Percentiles rank a stretch among this genome's conserved stretches.
phyloP scores from a whole-genome alignment of 2,329 filamentous ascomycete genomes.

The Cladosporium sp. region DNA sequence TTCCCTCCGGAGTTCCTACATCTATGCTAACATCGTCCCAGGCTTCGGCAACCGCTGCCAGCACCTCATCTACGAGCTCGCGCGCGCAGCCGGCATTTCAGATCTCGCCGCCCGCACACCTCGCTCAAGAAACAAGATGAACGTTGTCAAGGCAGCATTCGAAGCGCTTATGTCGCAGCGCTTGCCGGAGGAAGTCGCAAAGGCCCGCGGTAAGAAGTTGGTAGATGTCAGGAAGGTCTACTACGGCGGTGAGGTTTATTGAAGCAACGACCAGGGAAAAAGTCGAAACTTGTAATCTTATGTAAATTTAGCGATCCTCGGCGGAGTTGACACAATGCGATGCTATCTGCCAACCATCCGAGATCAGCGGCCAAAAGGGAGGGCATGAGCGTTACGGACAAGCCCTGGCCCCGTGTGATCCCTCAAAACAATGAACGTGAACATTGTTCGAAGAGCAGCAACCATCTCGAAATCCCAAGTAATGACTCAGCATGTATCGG shows the following conservation, averaged over 20 bases:
- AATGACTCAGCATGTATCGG: too few species aligned
- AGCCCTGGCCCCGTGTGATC: too few species aligned
- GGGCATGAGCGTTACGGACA: too few species aligned
- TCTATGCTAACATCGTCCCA: constrained; percentile 35
- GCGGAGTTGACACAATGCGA: neutral
- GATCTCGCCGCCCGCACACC: constrained; percentile 81
- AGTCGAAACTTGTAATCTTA: constrained; percentile 9
- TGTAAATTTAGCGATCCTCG: constrained; percentile 10
- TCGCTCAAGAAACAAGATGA: constrained; percentile 92
- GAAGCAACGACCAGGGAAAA: neutral
- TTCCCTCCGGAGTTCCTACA: neutral
- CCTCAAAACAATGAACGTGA: too few species aligned
- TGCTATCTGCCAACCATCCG: neutral
- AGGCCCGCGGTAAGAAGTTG: constrained; percentile 86
- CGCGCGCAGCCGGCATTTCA: constrained; percentile 76
- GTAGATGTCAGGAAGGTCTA: constrained; percentile 97
- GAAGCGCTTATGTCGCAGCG: constrained; percentile 78
- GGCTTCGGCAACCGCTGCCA: constrained; percentile 93
- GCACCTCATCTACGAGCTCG: constrained; percentile 90
- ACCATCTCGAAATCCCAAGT: too few species aligned
- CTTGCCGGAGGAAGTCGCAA: constrained; percentile 83
- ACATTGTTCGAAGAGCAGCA: too few species aligned
- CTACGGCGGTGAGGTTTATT: constrained; percentile 72
- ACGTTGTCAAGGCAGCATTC: constrained; percentile 88
- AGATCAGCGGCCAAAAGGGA: neutral